Conservation (phyloP, 2,329 filamentous ascomycete species). For the Didymella keratinophila region DNA sequence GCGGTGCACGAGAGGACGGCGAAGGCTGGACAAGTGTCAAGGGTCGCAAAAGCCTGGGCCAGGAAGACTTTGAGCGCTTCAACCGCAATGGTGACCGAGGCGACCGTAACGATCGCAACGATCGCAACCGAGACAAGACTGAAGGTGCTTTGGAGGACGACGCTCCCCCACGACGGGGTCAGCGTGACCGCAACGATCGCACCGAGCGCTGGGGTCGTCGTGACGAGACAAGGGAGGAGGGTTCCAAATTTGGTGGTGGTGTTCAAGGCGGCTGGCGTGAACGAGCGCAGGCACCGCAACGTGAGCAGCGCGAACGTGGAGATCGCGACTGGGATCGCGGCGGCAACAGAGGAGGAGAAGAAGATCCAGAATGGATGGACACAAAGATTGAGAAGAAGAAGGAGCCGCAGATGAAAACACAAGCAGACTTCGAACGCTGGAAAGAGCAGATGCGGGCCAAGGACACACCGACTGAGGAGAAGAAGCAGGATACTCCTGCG, state of each 20-base stretch:
- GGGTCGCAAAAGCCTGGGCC: slow-evolving; percentile 75
- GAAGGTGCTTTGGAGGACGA: slow-evolving; percentile 52
- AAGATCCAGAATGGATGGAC: slow-evolving; percentile 92
- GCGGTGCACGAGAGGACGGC: slow-evolving; percentile 60
- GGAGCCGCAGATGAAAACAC: slow-evolving; percentile 75
- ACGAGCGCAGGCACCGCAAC: slow-evolving; percentile 41
- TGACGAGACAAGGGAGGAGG: slow-evolving; percentile 62
- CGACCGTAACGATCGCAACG: slow-evolving; percentile 9
- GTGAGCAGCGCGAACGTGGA: slow-evolving; percentile 47
- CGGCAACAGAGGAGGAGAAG: slow-evolving; percentile 60
- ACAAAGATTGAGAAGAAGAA: slow-evolving; percentile 71
- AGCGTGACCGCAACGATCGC: slow-evolving; percentile 70
- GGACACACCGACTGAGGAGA: slow-evolving; percentile 56
- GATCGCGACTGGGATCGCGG: slow-evolving; percentile 64
- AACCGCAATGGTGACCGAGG: slow-evolving; percentile 56
- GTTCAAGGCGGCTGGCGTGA: slow-evolving; percentile 68
- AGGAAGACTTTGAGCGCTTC: slow-evolving; percentile 75
- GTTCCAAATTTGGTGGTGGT: slow-evolving; percentile 47
- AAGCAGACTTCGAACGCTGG: slow-evolving; percentile 93
- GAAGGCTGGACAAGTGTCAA: slow-evolving; percentile 80
- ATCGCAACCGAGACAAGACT: slow-evolving; percentile 61
- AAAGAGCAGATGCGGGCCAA: slow-evolving; percentile 88
- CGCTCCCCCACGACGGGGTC: slow-evolving; percentile 65
- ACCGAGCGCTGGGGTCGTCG: slow-evolving; percentile 71
- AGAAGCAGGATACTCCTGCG: slow-evolving; percentile 43